phyloP scores from a whole-genome alignment of 495 filamentous ascomycete species.

The Apiosordaria backusii region DNA sequence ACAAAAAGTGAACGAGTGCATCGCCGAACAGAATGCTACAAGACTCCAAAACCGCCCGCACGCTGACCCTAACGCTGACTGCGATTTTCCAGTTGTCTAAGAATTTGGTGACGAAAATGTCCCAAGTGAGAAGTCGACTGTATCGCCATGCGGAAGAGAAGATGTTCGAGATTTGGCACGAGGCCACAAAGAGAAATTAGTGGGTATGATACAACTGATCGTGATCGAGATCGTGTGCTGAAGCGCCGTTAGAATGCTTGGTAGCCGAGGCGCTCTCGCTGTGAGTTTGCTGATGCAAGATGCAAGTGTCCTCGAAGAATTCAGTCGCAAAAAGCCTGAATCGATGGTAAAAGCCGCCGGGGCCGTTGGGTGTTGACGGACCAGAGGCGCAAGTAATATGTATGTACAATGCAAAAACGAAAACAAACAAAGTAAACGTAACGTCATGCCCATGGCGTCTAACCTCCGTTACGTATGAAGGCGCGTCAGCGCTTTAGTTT shows the following conservation, averaged over 20 bases:
- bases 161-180: constrained; percentile 8
- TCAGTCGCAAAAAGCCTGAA: background rate
- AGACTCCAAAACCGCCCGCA: background rate
- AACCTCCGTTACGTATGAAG: constrained; percentile 8
- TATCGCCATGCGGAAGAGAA: background rate
- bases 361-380: constrained; percentile 10
- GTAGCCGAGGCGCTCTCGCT: background rate
- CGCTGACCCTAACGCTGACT: background rate
- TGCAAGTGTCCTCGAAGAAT: background rate
- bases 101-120: background rate
- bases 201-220: constrained; percentile 22
- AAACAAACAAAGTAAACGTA: constrained; percentile 16
- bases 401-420: constrained; percentile 35
- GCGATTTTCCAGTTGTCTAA: background rate
- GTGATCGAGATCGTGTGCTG: background rate
- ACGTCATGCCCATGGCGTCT: constrained; percentile 20
- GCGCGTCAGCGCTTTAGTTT: constrained; percentile 20
- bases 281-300: background rate
- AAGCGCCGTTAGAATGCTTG: background rate
- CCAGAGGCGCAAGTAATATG: constrained; percentile 26
- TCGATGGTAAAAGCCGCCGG: background rate
- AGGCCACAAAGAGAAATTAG: constrained; percentile 14
- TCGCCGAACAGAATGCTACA: background rate
- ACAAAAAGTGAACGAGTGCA: background rate
- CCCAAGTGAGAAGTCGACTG: constrained; percentile 6